Evolutionary conservation across 495 filamentous ascomycete genomes (phyloP).

Genomic region (Penicillium odoratum): DNA sequence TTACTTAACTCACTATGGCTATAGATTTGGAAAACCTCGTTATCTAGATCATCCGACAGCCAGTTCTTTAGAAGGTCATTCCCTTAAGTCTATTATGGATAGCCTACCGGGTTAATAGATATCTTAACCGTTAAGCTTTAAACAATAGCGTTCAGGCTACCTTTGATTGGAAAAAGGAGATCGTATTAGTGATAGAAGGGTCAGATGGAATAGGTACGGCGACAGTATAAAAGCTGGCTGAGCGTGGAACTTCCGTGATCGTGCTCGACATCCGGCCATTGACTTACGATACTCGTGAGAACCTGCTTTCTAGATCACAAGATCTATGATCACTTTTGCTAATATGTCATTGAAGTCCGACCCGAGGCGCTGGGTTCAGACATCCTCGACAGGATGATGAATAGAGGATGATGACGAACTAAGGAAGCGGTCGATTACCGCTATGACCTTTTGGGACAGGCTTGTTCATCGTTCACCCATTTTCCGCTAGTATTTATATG

Average conservation of each 20-base stretch:
- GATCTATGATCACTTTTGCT: neutral
- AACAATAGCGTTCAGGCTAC: slow-evolving; percentile 1
- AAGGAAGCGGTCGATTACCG: no score
- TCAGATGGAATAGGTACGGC: slow-evolving; percentile 10
- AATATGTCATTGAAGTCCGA: no score
- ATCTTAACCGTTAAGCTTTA: neutral
- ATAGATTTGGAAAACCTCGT: neutral
- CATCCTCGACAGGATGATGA: no score
- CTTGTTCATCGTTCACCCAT: no score
- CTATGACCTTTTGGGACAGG: no score
- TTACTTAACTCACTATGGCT: neutral
- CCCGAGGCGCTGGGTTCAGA: no score
- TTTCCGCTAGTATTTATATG: no score
- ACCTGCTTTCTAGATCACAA: neutral
- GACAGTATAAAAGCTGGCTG: slow-evolving; percentile 6
- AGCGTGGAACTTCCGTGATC: slow-evolving; percentile 5
- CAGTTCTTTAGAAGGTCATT: neutral
- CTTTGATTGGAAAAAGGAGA: slow-evolving; percentile 28
- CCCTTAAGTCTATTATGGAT: neutral
- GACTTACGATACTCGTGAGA: slow-evolving; percentile 8
- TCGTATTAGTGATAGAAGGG: slow-evolving; percentile 11
- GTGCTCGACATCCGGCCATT: slow-evolving; percentile 13
- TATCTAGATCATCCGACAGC: neutral
- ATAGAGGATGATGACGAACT: no score
- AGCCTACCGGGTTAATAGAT: neutral